Conservation (phyloP, 768 basidiomycete species). For the Leucogyrophana mollusca region DNA sequence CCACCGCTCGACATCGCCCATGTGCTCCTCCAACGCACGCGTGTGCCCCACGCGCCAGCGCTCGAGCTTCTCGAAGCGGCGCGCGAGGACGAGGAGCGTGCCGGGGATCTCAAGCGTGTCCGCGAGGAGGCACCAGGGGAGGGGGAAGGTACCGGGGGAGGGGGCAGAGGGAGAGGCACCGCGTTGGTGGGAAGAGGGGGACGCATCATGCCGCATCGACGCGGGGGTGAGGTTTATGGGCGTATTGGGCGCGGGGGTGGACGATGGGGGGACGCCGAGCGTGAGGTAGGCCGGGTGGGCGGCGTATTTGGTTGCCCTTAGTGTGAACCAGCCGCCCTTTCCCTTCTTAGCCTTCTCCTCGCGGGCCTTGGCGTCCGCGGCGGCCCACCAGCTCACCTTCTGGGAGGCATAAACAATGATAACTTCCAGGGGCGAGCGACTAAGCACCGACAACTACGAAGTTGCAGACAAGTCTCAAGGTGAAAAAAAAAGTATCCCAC, state of each 20-base stretch:
- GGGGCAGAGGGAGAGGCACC: too few species aligned
- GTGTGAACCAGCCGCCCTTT: slow-evolving; percentile 57
- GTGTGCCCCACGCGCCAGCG: slow-evolving; percentile 90
- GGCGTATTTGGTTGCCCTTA: slow-evolving; percentile 46
- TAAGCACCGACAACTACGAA: too few species aligned
- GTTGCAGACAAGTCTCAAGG: too few species aligned
- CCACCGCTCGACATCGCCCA: slow-evolving; percentile 91
- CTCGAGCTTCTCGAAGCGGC: slow-evolving; percentile 84
- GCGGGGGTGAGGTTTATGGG: slow-evolving; percentile 24
- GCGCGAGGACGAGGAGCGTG: slow-evolving; percentile 70
- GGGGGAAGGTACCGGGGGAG: slow-evolving; percentile 54
- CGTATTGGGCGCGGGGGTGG: slow-evolving; percentile 50
- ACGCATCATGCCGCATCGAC: slow-evolving; percentile 50
- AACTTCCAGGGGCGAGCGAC: too few species aligned
- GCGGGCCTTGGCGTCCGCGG: too few species aligned
- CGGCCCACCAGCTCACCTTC: slow-evolving; percentile 78
- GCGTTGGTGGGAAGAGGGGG: slow-evolving; percentile 35
- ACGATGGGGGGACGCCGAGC: slow-evolving; percentile 57
- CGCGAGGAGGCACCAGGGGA: slow-evolving; percentile 46
- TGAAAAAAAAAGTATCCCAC: too few species aligned
- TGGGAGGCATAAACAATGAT: too few species aligned
- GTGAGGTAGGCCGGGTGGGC: slow-evolving; percentile 63
- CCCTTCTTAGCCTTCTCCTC: slow-evolving; percentile 39
- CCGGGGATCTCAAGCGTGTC: slow-evolving; percentile 74
- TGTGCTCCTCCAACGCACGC: slow-evolving; percentile 84